A percentile compares a stretch with the other conserved stretches of the same genome.
Evolutionary conservation across 1,284 basidiomycete genomes (phyloP).

Genomic region (Pascua sp.): DNA sequence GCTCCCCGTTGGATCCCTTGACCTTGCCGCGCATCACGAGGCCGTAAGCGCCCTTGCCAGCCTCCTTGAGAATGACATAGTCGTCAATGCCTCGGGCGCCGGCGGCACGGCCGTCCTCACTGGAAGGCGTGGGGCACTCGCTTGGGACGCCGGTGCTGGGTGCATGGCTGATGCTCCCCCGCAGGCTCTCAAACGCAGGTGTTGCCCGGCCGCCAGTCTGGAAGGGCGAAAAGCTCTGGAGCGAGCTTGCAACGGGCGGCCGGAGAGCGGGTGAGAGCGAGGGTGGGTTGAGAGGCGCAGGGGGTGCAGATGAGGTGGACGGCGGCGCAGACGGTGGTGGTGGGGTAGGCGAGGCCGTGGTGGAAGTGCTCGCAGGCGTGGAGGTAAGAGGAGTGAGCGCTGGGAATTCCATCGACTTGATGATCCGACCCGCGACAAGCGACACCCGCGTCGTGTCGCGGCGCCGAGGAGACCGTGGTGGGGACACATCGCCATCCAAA

Average conservation of each 20-base stretch:
- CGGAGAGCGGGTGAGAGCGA: too few species aligned
- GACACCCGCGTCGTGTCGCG: conserved; percentile 46
- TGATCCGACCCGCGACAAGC: conserved; percentile 45
- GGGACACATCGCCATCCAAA: conserved; percentile 7
- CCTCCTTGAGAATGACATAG: conserved; percentile 72
- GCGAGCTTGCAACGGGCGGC: background rate
- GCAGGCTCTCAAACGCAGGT: conserved; percentile 28
- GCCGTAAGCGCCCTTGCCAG: conserved; percentile 95
- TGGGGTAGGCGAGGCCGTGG: too few species aligned
- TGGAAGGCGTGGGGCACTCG: conserved; percentile 37
- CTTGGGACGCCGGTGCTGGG: conserved; percentile 43
- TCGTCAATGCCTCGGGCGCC: conserved; percentile 49
- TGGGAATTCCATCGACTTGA: conserved; percentile 44
- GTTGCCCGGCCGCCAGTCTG: conserved; percentile 17
- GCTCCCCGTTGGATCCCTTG: conserved; percentile 64
- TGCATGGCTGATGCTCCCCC: conserved; percentile 34
- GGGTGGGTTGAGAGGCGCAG: too few species aligned
- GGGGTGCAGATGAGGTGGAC: too few species aligned
- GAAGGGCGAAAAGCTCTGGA: conserved; percentile 49
- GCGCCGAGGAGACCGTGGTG: conserved; percentile 40
- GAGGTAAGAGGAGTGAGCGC: conserved; percentile 36
- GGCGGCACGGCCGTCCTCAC: conserved; percentile 40
- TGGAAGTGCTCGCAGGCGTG: background rate
- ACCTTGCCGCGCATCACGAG: conserved; percentile 87
- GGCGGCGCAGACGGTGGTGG: too few species aligned